Evolutionary conservation across 1,139 yeast species (phyloP), one percentile per base, ranked within the genome.

Genomic region (Saccharomyces hybrid): DNA sequence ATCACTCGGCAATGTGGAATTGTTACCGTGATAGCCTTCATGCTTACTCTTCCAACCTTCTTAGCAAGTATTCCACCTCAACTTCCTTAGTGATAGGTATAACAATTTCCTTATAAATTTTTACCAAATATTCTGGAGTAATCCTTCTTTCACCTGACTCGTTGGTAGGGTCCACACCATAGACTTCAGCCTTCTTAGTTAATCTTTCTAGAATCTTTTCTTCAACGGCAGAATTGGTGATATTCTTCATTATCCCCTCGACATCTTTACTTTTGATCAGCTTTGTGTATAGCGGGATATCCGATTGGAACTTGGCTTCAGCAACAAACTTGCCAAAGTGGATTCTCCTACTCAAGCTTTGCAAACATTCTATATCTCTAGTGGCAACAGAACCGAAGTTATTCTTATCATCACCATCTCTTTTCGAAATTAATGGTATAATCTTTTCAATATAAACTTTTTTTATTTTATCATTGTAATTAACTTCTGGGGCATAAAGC

Each of bases 251-350:
- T 53, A 93, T 86, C 0, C 95, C 96, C 13, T 76, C 74, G 4
- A 81, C 73, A 67, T 93, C 97, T 56, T 75, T 78, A 0, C 78
- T 80, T 59, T 75, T 69, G 61, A 93, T 93, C 63, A 90, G 73
- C 62, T 78, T 73, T 1, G 81, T 82, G 73, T 84, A 90, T 53
- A 70, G 70, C 52, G 80, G 88, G 48, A 76, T 79, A 61, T 91
- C 95, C 29, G 77, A 73, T 64, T 78, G 85, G 70, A 82, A 93
- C 72, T 93, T 93, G 47, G 96, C 86, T 69, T 93, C 99, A 5
- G 99, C 99, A 5, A 93, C 99, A 75, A 93, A 93, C 71, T 87
- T 88, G 52, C 98, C 99, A 72, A 93, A 93, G 73, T 93, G 99
- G 61, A 93, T 89, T 68, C 99, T 80, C 65, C 99, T 79, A n/a